A percentile compares a stretch with the other conserved stretches of the same genome.
Conservation (phyloP, 495 filamentous ascomycete genomes). For the Cercophora samala region DNA sequence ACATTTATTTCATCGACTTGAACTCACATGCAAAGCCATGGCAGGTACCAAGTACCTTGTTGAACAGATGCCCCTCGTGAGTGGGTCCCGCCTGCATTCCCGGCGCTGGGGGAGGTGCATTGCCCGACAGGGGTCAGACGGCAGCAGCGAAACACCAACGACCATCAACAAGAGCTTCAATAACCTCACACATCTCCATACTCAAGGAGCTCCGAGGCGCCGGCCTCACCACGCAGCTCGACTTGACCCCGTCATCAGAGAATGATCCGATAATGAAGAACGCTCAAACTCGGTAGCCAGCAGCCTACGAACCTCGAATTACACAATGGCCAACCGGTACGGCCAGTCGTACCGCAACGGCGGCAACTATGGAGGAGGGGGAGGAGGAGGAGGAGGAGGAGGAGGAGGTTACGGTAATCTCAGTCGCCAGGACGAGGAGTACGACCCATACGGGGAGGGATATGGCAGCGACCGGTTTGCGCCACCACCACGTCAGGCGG, state of each 20-base stretch:
- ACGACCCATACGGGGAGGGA: conserved; percentile 47
- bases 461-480: conserved; percentile 41
- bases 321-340: conserved; percentile 44
- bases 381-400: background rate
- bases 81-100: background rate
- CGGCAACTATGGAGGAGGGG: conserved; percentile 22
- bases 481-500: conserved; percentile 28
- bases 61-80: background rate
- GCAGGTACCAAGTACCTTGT: background rate
- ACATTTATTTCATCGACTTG: too few relatives aligned
- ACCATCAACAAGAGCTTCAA: background rate
- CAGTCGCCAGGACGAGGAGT: conserved; percentile 38
- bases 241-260: background rate
- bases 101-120: background rate
- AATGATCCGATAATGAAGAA: background rate
- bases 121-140: conserved; percentile 6
- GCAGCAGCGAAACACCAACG: background rate
- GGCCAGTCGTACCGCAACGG: conserved; percentile 42
- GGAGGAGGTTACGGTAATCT: conserved; percentile 32
- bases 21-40: background rate
- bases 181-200: background rate
- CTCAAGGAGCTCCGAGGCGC: conserved; percentile 2
- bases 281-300: background rate
- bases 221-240: background rate
- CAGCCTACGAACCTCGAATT: background rate